Percentiles rank a stretch among this genome's conserved stretches.
phyloP scores from a whole-genome alignment of 768 basidiomycete species.

The Suillus discolor region DNA sequence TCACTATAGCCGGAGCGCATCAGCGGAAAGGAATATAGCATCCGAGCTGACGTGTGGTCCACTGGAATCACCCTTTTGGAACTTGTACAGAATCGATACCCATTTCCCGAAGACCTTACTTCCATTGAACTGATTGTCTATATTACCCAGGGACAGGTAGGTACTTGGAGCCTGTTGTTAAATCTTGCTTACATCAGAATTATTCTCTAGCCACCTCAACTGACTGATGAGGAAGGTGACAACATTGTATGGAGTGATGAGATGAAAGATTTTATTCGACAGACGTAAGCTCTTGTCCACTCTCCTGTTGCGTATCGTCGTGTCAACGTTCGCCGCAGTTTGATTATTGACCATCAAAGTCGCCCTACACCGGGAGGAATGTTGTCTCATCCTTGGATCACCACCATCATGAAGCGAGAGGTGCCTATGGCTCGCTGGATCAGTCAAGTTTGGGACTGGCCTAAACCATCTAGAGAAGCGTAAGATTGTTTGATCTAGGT shows the following conservation, averaged over 20 bases:
- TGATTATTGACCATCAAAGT: conserved; percentile 65
- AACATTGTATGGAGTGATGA: conserved; percentile 65
- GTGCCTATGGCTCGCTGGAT: conserved; percentile 92
- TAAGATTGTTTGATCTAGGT: conserved; percentile 14
- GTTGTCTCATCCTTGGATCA: conserved; percentile 84
- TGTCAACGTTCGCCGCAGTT: conserved; percentile 41
- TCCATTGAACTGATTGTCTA: conserved; percentile 95
- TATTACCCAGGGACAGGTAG: conserved; percentile 78
- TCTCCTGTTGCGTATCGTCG: conserved; percentile 11
- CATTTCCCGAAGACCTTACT: conserved; percentile 88
- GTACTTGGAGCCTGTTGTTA: conserved; percentile 23
- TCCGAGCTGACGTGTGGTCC: conserved; percentile 98
- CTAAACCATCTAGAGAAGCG: conserved; percentile 37
- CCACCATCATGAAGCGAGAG: conserved; percentile 73
- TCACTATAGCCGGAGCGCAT: conserved; percentile 85
- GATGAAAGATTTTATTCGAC: conserved; percentile 91
- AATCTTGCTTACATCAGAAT: conserved; percentile 20
- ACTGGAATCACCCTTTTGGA: conserved; percentile 94
- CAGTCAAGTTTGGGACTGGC: conserved; percentile 82
- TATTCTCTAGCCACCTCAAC: conserved; percentile 66
- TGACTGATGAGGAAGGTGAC: conserved; percentile 71
- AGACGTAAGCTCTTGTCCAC: conserved; percentile 52
- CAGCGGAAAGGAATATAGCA: conserved; percentile 88
- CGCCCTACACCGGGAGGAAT: conserved; percentile 85
- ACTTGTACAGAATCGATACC: conserved; percentile 92